Conservation (phyloP, 2,329 filamentous ascomycete genomes). For the Scedosporium minutisporum region DNA sequence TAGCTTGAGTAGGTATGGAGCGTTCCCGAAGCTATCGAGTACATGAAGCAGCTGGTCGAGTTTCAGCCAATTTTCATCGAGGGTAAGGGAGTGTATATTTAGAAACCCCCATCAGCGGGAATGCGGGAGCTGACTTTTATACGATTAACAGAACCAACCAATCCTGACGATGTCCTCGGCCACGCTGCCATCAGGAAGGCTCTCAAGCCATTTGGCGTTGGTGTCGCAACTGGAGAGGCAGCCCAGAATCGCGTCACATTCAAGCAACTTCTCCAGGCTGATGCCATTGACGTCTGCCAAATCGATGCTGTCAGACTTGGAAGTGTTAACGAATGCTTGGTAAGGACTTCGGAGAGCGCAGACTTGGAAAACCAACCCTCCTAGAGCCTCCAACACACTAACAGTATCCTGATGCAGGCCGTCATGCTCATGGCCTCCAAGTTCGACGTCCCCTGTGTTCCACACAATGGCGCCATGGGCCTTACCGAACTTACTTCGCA, state of each 20-base stretch:
- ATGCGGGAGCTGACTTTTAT: neutral
- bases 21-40: constrained; percentile 57
- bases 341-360: neutral
- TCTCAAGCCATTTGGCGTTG: constrained; percentile 48
- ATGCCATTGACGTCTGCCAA: constrained; percentile 57
- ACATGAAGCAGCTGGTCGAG: constrained; percentile 55
- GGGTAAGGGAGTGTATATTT: neutral
- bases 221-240: constrained; percentile 64
- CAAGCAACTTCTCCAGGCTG: constrained; percentile 57
- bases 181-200: constrained; percentile 57
- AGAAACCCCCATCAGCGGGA: neutral
- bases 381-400: too few relatives aligned
- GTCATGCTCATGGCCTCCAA: constrained; percentile 13
- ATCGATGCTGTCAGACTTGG: constrained; percentile 61
- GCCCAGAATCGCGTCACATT: constrained; percentile 64
- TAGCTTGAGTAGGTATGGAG: constrained; percentile 43
- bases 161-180: constrained; percentile 58
- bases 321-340: constrained; percentile 42
- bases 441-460: constrained; percentile 13
- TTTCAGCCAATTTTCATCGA: constrained; percentile 58
- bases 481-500: constrained; percentile 13
- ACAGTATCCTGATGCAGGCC: constrained; percentile 1
- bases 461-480: constrained; percentile 13
- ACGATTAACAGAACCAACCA: constrained; percentile 49
- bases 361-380: too few relatives aligned